Evolutionary conservation across 2,329 filamentous ascomycete genomes (phyloP), one percentile per base, ranked within the genome.

Genomic region (Trichoderma asperellum): DNA sequence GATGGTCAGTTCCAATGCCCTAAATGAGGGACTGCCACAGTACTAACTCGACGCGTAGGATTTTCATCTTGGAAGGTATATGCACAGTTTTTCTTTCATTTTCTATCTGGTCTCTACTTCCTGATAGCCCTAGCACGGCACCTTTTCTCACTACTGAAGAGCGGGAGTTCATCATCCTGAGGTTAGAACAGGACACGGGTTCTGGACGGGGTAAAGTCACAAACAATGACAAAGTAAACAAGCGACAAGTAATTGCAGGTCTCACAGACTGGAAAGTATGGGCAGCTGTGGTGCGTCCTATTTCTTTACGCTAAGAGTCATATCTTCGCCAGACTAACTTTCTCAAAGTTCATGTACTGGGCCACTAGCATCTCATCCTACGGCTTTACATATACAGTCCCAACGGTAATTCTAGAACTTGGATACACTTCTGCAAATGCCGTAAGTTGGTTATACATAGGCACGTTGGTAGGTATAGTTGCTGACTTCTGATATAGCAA

Each of bases 11-110:
- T 35, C 21, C n/a, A 49, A 49, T 12, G 5, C 4, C 11, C 47
- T 49, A 49, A 21, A 12, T 14, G 18, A 21, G 6, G 2, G 12
- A 37, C 21, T 14, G 6, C 12, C 14, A 37, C 5, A 27, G 4
- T 49, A 12, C 58, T 61, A 47, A 10, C 16, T 24, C 6, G 7
- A n/a, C 24, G 11, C 16, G 6, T 37, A 64, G 61, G 61, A 91
- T 94, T 71, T 94, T 94, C 77, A 92, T 97, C 75, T 79, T 95
- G 7, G 92, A 94, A 78, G 92, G 92, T 8, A 72, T 82, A 5
- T 79, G 91, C 10, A 92, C 91, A 7, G 86, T 87, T 68, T 74
- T 90, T 32, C 81, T 90, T 53, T 86, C 87, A 37, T 76, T 91
- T 64, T 73, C 86, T 58, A 89, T 90, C 76, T 90, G 87, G 79